Evolutionary conservation across 148 eudicot genomes (phyloP), one percentile per base, ranked within the genome.

Genomic region (Hydrangea macrophylla): DNA sequence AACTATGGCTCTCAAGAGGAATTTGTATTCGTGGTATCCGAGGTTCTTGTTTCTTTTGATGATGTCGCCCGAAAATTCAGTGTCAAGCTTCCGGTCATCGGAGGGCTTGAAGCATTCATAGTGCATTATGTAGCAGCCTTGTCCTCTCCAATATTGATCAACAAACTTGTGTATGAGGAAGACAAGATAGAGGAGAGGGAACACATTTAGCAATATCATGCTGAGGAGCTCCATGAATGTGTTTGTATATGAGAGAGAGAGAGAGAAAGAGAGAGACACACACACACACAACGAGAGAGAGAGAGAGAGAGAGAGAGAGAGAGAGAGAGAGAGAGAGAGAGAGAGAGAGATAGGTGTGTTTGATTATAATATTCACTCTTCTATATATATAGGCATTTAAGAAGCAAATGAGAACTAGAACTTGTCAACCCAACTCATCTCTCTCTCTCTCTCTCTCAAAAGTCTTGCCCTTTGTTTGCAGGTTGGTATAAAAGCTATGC

Each of bases 101-200:
- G 89, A 68, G 28, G 92, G 80, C 73, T 79, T 83, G 75, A 74
- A 85, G 80, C 92, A 88, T 68, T 81, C 89, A 64, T 88, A 88
- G 42, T 73, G 72, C 67, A 85, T 76, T 82, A 88, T 85, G 77
- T 88, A 88, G 72, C 89, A 85, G 66, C 72, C 37, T 50, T 83
- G 75, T 23, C 65, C 81, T 62, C 79, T 72, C 60, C 58, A 71
- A n/a, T n/a, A n/a, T 31, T 67, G 25, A 1, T 68, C 12, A 13
- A 36, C 48, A n/a, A 70, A 63, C 44, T 70, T 80, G 13, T 35
- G 59, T 0, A 85, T 31, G 20, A 73, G 79, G 51, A 78, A 72
- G 33, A 69, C 65, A 17, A 73, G 60, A 70, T 64, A 81, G 17
- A 75, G 33, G 30, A 79, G 70, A 28, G 78, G 74, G 62, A 84